Evolutionary conservation across 768 basidiomycete genomes (phyloP), one percentile per base, ranked within the genome.

Genomic region (Coprinopsis sp.): DNA sequence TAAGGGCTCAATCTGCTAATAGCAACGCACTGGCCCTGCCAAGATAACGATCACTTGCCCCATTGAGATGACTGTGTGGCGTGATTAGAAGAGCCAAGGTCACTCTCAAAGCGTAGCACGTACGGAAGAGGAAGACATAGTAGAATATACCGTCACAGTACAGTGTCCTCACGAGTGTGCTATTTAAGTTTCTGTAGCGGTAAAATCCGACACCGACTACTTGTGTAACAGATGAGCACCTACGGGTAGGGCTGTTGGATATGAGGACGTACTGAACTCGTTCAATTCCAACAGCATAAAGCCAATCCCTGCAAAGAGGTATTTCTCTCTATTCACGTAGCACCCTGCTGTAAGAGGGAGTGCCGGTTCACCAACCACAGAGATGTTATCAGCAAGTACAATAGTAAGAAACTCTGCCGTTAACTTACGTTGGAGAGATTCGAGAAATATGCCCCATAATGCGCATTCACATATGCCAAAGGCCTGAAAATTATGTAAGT

Each of bases 131-230:
- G 37, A 54, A 55, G 7, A 63, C 18, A 25, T 57, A 63, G 42
- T 58, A 61, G n/a, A 49, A 48, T 29, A 55, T 49, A 2, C 62
- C 59, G 24, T 63, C 62, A 18, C 54, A 51, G 39, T 57, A 63
- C 1, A 63, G 34, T 1, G 54, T 52, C 5, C 40, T 36, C 8
- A 63, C 46, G 1, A 63, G 45, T 0, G 51, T 53, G 34, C 53
- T 63, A 19, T 40, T 38, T 2, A 53, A 50, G 37, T 56, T 45
- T 16, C 59, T 50, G 38, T 53, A 61, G 19, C 50, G 53, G 11
- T 43, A 53, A 21, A 59, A 12, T 5, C 59, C 56, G 24, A 60
- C 48, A 51, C 54, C 59, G 2, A 61, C 34, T 2, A 53, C 59
- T 18, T 63, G 38, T 18, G 10, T 16, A 23, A 8, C 21, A 39